These are phyloP conservation scores for Datura wrightii DNA, from an alignment of 257 asterid genomes.

Conservation along the genomic window DNA sequence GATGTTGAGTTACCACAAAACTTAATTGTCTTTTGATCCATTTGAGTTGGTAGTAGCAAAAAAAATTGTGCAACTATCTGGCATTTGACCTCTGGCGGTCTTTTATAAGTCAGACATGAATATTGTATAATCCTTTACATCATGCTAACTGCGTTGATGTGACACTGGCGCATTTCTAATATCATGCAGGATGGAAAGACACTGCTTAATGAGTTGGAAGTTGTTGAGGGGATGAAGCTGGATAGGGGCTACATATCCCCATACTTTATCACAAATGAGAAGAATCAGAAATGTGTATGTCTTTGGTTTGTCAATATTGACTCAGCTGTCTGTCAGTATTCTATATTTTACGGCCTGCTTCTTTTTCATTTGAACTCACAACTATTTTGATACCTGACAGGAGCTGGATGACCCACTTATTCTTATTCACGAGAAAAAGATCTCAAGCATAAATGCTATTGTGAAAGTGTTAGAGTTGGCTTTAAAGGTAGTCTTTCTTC, in stretches of 20 bases:
- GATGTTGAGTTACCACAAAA: not conserved
- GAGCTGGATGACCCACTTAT: slow-evolving; percentile 65
- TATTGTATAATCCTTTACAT: not conserved
- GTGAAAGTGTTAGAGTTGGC: slow-evolving; percentile 59
- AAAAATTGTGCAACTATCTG: not conserved
- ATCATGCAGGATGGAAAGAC: slow-evolving; percentile 61
- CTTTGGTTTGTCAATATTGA: not conserved
- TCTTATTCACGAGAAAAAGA: slow-evolving; percentile 65
- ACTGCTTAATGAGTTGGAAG: slow-evolving; percentile 57
- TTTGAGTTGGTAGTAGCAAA: not conserved
- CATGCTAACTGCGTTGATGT: not conserved
- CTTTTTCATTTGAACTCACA: not conserved
- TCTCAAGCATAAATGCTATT: slow-evolving; percentile 47
- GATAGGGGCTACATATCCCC: slow-evolving; percentile 70
- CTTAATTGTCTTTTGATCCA: not conserved
- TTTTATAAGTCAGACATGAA: not conserved
- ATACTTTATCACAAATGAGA: slow-evolving; percentile 58
- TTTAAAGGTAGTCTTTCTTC: slow-evolving; percentile 47
- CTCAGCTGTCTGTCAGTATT: not conserved
- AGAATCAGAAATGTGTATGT: slow-evolving; percentile 63
- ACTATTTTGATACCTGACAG: slow-evolving; percentile 32
- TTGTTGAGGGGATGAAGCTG: slow-evolving; percentile 71
- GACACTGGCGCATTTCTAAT: not conserved
- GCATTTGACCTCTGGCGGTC: not conserved
- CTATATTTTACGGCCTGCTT: not conserved